Evolutionary conservation across 2,329 filamentous ascomycete genomes (phyloP), one percentile per base, ranked within the genome.

Genomic region (Fusarium udum): DNA sequence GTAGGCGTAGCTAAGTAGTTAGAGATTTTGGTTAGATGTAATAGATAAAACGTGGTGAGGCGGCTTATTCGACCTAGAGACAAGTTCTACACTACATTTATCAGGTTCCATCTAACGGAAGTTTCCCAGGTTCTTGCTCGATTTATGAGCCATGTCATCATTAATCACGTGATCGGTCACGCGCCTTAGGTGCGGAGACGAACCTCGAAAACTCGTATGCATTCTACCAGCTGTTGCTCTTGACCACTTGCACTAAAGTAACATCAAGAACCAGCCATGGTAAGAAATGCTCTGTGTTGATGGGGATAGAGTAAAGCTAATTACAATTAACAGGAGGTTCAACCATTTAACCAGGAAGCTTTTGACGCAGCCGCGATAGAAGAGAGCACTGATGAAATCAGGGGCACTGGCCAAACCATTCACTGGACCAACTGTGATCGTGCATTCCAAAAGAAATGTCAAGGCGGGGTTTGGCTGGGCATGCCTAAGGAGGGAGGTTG

Each of bases 271-370:
- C 2, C 12, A 14, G 8, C n/a, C 16, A 51, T 51, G 48, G 48
- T 20, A 6, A 51, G 9, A 24, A 11, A 11, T 24, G 5, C 3
- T 14, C 12, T 0, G 0, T 20, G 4, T 4, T 4, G 4, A 18
- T 8, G 0, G 4, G 4, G 14, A 6, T 15, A 4, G 3, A 9
- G n/a, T 11, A 6, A 6, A 20, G 3, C 48, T 52, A 36, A 52
- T 20, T 0, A 3, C 0, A 5, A 12, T 26, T 20, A 0, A 20
- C 1, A 36, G 48, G n/a, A 52, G 13, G 48, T 15, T 11, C 48
- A 52, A 6, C 16, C 31, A 26, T 52, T 36, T 3, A 1, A 36
- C 3, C 31, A 36, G 3, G n/a, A 26, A 34, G 48, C 48, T 9
- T 52, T 52, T 15, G 13, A 34, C 4, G n/a, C 31, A 8, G 31